These are phyloP conservation scores for Globisporangium radiosum DNA, from an alignment of 352 stramenopile genomes.

Conservation along the genomic window DNA sequence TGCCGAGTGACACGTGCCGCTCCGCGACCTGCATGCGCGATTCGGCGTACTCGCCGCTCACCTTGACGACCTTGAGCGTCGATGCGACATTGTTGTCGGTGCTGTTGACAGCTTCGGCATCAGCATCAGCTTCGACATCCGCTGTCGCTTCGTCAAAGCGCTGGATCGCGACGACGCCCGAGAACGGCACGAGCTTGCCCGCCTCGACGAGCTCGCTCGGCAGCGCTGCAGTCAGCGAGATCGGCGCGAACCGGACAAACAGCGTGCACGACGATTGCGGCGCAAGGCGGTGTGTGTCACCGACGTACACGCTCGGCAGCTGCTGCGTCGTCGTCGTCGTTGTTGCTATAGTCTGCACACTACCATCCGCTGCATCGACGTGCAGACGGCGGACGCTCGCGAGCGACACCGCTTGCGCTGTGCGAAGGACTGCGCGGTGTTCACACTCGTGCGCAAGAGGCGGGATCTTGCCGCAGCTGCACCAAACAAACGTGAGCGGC, in stretches of 20 bases:
- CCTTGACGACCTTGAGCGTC: conserved; percentile 58
- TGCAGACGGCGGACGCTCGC: conserved; percentile 22
- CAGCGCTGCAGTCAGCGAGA: conserved; percentile 47
- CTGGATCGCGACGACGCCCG: conserved; percentile 72
- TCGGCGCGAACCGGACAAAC: conserved; percentile 64
- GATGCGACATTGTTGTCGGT: conserved; percentile 28
- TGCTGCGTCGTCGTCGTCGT: conserved; percentile 4
- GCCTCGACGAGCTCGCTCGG: conserved; percentile 46
- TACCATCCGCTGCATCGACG: background rate
- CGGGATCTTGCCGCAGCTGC: conserved; percentile 7
- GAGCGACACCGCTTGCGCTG: conserved; percentile 22
- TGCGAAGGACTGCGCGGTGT: conserved; percentile 12
- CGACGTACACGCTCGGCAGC: conserved; percentile 36
- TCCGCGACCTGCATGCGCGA: conserved; percentile 48
- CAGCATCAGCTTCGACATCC: conserved; percentile 1
- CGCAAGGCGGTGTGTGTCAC: conserved; percentile 34
- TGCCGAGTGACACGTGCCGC: conserved; percentile 55
- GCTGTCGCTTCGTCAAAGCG: conserved; percentile 29
- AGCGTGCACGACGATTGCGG: conserved; percentile 42
- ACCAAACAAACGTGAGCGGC: conserved; percentile 60
- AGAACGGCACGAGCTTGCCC: conserved; percentile 50
- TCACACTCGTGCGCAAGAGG: conserved; percentile 6
- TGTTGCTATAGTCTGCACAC: background rate
- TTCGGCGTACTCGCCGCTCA: conserved; percentile 61
- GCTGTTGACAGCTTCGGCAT: background rate